phyloP scores from a whole-genome alignment of 768 basidiomycete genomes.

The Tricholoma terreum region DNA sequence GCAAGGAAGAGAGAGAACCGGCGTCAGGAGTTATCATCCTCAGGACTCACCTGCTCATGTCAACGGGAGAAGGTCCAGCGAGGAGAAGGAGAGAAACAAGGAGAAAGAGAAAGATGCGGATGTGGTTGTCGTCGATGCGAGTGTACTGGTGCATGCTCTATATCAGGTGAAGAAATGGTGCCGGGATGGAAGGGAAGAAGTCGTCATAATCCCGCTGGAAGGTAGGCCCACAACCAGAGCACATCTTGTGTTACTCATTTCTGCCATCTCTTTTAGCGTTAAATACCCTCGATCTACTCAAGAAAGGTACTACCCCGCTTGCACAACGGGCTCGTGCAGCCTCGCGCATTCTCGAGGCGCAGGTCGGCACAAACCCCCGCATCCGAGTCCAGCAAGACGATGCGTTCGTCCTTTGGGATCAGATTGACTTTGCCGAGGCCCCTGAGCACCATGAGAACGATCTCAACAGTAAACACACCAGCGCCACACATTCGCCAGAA shows the following conservation, averaged over 20 bases:
- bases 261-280: constrained; percentile 49
- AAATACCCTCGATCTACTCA: constrained; percentile 88
- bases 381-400: constrained; percentile 81
- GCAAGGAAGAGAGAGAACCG: constrained; percentile 5
- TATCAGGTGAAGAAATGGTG: constrained; percentile 83
- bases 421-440: constrained; percentile 50
- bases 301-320: constrained; percentile 79
- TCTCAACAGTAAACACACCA: constrained; percentile 19
- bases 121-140: constrained; percentile 75
- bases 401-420: constrained; percentile 81
- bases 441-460: constrained; percentile 9
- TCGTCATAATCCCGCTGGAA: constrained; percentile 85
- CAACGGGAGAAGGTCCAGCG: constrained; percentile 25
- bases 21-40: constrained; percentile 1
- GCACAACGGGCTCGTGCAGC: constrained; percentile 84
- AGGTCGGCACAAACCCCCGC: constrained; percentile 79
- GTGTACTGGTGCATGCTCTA: constrained; percentile 75
- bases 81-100: constrained; percentile 23
- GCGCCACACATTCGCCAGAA: constrained; percentile 54
- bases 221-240: constrained; percentile 44
- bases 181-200: constrained; percentile 69
- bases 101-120: constrained; percentile 60
- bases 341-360: constrained; percentile 84
- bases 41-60: constrained; percentile 8
- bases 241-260: neutral